Evolutionary conservation across 2,329 filamentous ascomycete genomes (phyloP).

Genomic region (Colletotrichum noveboracense): DNA sequence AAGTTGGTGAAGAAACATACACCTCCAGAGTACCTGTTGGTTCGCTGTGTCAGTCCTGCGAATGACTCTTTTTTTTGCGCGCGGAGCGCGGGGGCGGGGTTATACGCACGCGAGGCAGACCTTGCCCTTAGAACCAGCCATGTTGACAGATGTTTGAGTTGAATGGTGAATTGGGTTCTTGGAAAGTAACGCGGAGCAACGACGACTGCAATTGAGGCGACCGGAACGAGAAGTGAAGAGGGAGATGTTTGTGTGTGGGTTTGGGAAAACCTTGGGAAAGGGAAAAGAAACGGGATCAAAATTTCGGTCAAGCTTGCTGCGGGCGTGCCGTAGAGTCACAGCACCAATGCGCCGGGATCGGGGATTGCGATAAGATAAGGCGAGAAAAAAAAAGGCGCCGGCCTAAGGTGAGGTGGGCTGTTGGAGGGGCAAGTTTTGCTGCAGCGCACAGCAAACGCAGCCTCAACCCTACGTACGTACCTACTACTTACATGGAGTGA

Average conservation of each 20-base stretch:
- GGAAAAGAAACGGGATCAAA: neutral
- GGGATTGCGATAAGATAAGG: neutral
- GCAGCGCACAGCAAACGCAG: neutral
- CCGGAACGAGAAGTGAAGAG: neutral
- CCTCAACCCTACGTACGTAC: neutral
- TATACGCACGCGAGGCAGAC: constrained; percentile 10
- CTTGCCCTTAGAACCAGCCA: constrained; percentile 9
- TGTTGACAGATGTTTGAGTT: neutral
- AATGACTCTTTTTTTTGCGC: neutral
- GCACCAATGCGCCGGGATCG: neutral
- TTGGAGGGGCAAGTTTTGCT: neutral
- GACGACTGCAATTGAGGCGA: neutral
- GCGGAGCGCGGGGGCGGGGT: neutral
- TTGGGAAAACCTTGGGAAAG: neutral
- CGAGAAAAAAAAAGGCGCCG: neutral
- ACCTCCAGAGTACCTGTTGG: constrained; percentile 6
- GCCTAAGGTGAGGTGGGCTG: neutral
- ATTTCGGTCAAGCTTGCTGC: neutral
- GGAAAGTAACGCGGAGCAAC: neutral
- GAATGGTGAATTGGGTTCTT: neutral
- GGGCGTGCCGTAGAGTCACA: neutral
- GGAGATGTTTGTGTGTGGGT: neutral
- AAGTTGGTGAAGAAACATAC: neutral
- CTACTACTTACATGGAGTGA: neutral
- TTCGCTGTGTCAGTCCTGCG: neutral